Evolutionary conservation across 208 protist species (phyloP).

Genomic region (Leishmania lainsoni): DNA sequence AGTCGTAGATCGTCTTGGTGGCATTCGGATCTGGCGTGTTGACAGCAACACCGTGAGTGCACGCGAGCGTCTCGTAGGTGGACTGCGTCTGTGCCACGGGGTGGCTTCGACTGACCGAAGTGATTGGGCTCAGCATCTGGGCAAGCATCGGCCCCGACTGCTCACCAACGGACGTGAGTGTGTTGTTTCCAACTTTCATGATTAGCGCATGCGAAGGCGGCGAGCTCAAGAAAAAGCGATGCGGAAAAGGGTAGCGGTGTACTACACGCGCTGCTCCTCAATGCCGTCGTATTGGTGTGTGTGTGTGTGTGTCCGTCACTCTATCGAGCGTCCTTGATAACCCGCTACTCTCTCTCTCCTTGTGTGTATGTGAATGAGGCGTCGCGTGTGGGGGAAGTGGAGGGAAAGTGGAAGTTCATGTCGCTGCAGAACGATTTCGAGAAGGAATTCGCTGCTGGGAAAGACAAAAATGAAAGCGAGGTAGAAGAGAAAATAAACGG

Average conservation of each 20-base stretch:
- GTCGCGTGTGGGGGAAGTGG: not conserved
- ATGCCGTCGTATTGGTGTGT: not conserved
- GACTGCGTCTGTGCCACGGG: slow-evolving; percentile 7
- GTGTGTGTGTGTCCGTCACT: not conserved
- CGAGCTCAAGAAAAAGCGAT: not conserved
- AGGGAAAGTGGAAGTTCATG: not conserved
- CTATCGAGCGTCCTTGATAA: not conserved
- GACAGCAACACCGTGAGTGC: slow-evolving; percentile 4
- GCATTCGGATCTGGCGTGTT: slow-evolving; percentile 17
- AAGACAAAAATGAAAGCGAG: not conserved
- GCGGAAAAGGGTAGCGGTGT: not conserved
- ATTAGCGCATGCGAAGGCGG: not conserved
- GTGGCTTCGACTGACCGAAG: not conserved
- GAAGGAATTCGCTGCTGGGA: not conserved
- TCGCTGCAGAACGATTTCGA: not conserved
- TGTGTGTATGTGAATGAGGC: not conserved
- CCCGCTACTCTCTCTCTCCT: not conserved
- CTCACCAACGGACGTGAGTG: not conserved
- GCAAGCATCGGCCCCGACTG: not conserved
- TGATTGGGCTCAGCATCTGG: not conserved
- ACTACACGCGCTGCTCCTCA: not conserved
- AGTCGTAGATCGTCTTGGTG: slow-evolving; percentile 65
- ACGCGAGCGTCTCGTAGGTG: slow-evolving; percentile 20
- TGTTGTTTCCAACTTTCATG: not conserved
- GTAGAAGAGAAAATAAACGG: not conserved